Evolutionary conservation across 202 grass and related monocot genomes (phyloP), one percentile per base, ranked within the genome.

Genomic region (Brachypodium distachyon): DNA sequence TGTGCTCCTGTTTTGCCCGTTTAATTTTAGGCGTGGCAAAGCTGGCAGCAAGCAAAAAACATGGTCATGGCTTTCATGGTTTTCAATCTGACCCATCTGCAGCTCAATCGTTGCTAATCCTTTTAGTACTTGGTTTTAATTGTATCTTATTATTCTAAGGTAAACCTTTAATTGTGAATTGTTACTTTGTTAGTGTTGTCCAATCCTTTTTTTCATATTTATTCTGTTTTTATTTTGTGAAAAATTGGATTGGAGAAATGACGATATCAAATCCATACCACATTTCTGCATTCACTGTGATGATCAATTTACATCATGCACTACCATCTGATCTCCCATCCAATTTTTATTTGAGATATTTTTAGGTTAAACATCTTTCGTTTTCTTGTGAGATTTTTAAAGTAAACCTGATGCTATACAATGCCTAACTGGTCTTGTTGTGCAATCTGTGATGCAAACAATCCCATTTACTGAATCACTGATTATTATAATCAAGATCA

Each of bases 251-350:
- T 34, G 60, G 83, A 63, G 83, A 89, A 86, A 73, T 86, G 87
- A 86, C 82, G 78, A 89, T 59, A 73, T 32, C 3, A 73, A 60
- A 82, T 74, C 78, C 82, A 85, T 81, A 89, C 73, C 50, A 73
- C 28, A 82, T 78, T 82, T 89, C 87, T 82, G 87, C 28, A 85
- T 67, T 74, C 27, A 31, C 17, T 60, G 18, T 89, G 87, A 89
- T 89, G 87, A 78, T 54, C 33, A 67, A 74, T 39, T 54, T 26
- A 77, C 36, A 68, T 61, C 73, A 86, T 86, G 87, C 78, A 89
- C 73, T 77, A 86, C 82, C 82, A 89, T 89, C 82, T 89, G 87
- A 89, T 85, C 87, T 85, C 82, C 51, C 7, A 3, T 13, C 13
- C 42, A 21, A 37, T 17, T 14, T 50, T 50, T n/a, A 38, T 2